Conservation (phyloP, 345 rosid genomes). For the Eucalyptus sp. region DNA sequence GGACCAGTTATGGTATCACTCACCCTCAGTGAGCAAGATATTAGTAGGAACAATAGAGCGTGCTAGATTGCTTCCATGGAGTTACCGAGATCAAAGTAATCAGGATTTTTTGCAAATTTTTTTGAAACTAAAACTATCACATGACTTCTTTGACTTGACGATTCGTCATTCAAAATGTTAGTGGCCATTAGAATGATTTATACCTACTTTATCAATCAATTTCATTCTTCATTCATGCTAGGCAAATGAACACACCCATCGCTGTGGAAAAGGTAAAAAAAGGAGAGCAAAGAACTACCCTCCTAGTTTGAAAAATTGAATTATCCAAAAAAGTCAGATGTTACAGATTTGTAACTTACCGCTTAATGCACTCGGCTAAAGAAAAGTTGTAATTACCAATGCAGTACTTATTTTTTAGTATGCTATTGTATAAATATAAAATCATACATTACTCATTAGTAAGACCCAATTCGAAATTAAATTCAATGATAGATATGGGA, state of each 20-base stretch:
- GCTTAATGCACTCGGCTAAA: neutral
- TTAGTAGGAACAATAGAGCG: neutral
- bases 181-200: neutral
- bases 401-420: neutral
- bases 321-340: neutral
- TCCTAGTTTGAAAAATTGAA: neutral
- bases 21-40: neutral
- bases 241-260: neutral
- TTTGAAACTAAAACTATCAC: neutral
- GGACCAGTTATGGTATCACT: fast-evolving
- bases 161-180: neutral
- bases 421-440: neutral
- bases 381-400: neutral
- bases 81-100: neutral
- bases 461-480: fast-evolving
- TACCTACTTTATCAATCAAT: neutral
- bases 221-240: neutral
- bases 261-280: neutral
- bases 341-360: fast-evolving
- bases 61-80: neutral
- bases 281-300: neutral
- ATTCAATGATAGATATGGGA: neutral
- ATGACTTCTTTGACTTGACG: neutral
- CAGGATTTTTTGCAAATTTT: neutral
- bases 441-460: neutral